phyloP scores from a whole-genome alignment of 129 eudicot species.

The Flaveria sonorensis region DNA sequence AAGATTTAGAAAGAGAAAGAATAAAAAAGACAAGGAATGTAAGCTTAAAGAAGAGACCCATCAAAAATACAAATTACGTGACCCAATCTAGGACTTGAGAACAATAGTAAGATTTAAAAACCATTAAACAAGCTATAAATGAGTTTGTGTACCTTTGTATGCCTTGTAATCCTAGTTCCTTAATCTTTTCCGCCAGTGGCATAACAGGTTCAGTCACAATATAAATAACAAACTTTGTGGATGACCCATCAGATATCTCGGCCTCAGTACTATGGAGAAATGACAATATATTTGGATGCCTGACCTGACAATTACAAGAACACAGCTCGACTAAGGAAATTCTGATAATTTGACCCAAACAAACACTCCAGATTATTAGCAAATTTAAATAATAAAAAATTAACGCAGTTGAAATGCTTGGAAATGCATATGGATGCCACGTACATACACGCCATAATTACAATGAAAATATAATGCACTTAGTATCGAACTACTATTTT shows the following conservation, averaged over 20 bases:
- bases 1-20: background rate
- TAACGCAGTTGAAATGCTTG: background rate
- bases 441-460: slow-evolving; percentile 8
- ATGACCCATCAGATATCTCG: slow-evolving; percentile 75
- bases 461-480: slow-evolving; percentile 3
- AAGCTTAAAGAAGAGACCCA: slow-evolving; percentile 2
- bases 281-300: slow-evolving; percentile 94
- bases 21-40: background rate
- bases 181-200: slow-evolving; percentile 92
- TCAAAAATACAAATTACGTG: background rate
- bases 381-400: background rate
- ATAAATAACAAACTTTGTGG: slow-evolving; percentile 77
- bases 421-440: slow-evolving; percentile 19
- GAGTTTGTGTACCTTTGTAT: slow-evolving; percentile 60
- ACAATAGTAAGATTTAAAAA: background rate
- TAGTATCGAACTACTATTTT: slow-evolving; percentile 13
- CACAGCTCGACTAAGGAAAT: background rate
- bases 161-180: slow-evolving; percentile 89
- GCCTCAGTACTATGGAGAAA: slow-evolving; percentile 93
- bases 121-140: background rate
- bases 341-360: slow-evolving; percentile 12
- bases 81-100: background rate
- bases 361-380: background rate
- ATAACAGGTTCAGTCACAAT: slow-evolving; percentile 95
- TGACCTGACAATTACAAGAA: slow-evolving; percentile 56